Evolutionary conservation across 2,329 filamentous ascomycete species (phyloP), one percentile per base, ranked within the genome.

Genomic region (Fusarium acutatum): DNA sequence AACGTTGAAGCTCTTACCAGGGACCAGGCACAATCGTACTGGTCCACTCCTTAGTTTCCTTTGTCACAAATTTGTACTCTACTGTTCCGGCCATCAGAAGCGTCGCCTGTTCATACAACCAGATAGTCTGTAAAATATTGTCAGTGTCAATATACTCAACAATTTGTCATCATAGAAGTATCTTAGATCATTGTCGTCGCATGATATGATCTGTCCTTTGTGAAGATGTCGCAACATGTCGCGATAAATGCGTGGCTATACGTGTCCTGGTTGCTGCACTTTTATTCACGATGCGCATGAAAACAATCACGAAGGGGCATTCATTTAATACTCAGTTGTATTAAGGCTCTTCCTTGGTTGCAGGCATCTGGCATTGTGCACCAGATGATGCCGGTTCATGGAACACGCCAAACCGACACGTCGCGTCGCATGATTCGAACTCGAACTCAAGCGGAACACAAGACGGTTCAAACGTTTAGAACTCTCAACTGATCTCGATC

Each of bases 1-100:
- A 71, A 71, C 3, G 67, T 71, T 18, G 61, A 67, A 34, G 67
- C 67, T 20, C 44, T 67, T 9, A 63, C 53, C 7, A 71, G 66
- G 38, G 68, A 71, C 9, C 67, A 71, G 50, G 68, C 68, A 1
- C 50, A 71, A n/a, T 62, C 62, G 13, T 71, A 71, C 34, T 71
- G 68, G 68, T 71, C 68, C 10, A 40, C 34, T 34, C 67, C 68
- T 6, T 71, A 52, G 37, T 32, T 50, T 32, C 11, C 12, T 43
- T 50, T 69, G 18, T 65, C 18, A 17, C 3, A 18, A 28, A 34
- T 12, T 8, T 59, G 52, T 65, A 65, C 20, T 9, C 35, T 37
- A 35, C 7, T 28, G 24, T 34, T 20, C 30, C 10, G 20, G 14
- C 38, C 11, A 32, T 24, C 20, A 30, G 46, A n/a, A 64, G 26